Percentiles rank a stretch among this genome's conserved stretches.
Conservation (phyloP, 129 eudicot genomes). For the Saussurea involucrata region DNA sequence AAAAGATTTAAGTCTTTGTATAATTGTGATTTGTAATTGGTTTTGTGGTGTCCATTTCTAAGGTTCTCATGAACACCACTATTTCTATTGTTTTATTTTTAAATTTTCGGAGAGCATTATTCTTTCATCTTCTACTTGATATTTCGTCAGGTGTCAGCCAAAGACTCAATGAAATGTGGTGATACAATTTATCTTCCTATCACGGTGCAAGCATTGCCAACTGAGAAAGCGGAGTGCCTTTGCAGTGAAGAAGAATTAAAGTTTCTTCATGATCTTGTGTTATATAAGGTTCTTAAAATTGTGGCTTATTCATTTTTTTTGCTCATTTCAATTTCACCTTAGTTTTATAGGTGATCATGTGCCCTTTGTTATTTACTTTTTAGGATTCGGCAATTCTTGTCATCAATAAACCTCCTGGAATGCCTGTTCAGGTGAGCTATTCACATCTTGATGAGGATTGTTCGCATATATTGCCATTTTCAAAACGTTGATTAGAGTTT, state of each 20-base stretch:
- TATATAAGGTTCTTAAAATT: conserved; percentile 68
- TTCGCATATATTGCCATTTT: neutral
- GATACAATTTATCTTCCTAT: conserved; percentile 83
- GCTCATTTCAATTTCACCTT: neutral
- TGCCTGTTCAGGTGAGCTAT: conserved; percentile 89
- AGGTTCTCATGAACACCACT: neutral
- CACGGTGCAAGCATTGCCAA: conserved; percentile 45
- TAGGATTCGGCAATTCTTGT: conserved; percentile 91
- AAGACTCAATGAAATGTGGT: conserved; percentile 70
- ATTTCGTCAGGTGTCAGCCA: conserved; percentile 66
- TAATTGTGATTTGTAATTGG: neutral
- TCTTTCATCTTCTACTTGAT: conserved; percentile 4
- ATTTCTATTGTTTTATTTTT: neutral
- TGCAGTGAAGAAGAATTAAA: conserved; percentile 62
- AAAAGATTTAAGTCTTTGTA: neutral
- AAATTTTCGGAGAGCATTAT: neutral
- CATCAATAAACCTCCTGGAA: conserved; percentile 92
- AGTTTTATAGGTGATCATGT: neutral
- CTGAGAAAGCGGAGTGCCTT: conserved; percentile 33
- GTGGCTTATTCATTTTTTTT: neutral
- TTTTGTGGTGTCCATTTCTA: neutral
- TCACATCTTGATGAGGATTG: neutral
- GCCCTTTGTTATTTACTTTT: neutral
- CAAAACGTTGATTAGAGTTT: neutral
- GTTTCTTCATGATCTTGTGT: conserved; percentile 64